Base-by-base conservation (phyloP, 1,284 basidiomycete genomes). In the Pulveroboletus sp. region DNA sequence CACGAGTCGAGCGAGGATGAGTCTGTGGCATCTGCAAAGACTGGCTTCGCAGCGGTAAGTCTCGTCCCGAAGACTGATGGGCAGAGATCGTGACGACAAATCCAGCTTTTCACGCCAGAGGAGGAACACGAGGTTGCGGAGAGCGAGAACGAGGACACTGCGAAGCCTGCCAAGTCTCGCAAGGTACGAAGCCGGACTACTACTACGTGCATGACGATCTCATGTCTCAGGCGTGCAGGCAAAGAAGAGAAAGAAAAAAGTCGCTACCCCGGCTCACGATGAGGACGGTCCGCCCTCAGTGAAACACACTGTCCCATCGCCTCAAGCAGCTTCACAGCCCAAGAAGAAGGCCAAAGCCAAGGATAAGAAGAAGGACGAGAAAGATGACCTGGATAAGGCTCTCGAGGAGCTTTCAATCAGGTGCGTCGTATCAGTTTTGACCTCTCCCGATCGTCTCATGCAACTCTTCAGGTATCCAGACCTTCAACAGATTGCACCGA, bases 311-410 rank as follows among this genome's bases (percentile, higher is more conserved):
- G 29, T 31, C 5, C 26, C 64, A 22, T 52, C 59, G 3, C 45
- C 39, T 7, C 56, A 46, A 10, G 10, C 49, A 20, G 9, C 53
- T 22, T 43, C 62, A 17, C 57, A 53, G 7, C 25, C 59, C 33
- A 65, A 65, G 6, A 89, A 89, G 72, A 89, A 86, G 64, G 79
- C 79, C 2, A 85, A 83, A 63, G 79, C 75, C 1, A 86, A 84
- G 62, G 83, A 74, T 52, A 78, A 81, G 69, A 81, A 79, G 72
- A 86, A 80, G 67, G 81, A 75, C 26, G 90, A 79, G n/a, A 74
- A 77, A 61, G 89, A 95, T 65, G 92, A 96, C 61, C 77, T 96
- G 28, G 93, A 96, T 68, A 80, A 83, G 55, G 93, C 87, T 0
- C 77, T 96, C 11, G 87, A 86, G 4, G 93, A 96, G 67, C 78